phyloP scores from a whole-genome alignment of 768 basidiomycete genomes.

The Auriscalpium vulgare region DNA sequence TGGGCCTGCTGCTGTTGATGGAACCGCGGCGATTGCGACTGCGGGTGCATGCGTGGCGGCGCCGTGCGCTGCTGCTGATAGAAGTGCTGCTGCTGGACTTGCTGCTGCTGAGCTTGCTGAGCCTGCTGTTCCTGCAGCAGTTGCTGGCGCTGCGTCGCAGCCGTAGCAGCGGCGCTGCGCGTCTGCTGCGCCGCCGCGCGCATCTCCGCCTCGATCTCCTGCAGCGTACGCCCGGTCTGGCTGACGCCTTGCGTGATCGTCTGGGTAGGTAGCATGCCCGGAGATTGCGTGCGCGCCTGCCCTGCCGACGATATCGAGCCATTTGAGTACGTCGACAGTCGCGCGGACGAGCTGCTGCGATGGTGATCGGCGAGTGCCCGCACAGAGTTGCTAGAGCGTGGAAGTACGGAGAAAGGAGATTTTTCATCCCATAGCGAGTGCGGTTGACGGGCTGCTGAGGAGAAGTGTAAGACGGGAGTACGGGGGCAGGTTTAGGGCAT shows the following conservation, averaged over 20 bases:
- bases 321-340: constrained; percentile 6
- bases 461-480: constrained; percentile 25
- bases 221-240: constrained; percentile 40
- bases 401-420: constrained; percentile 64
- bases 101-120: constrained; percentile 10
- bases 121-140: constrained; percentile 26
- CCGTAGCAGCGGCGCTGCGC: constrained; percentile 19
- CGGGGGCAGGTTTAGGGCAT: constrained; percentile 14
- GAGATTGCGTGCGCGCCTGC: constrained; percentile 6
- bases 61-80: constrained; percentile 45
- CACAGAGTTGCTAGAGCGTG: constrained; percentile 23
- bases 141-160: constrained; percentile 33
- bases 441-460: constrained; percentile 40
- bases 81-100: constrained; percentile 25
- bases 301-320: constrained; percentile 11
- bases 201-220: constrained; percentile 85
- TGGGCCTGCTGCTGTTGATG: constrained; percentile 68
- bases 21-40: constrained; percentile 73
- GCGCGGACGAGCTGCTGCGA: constrained; percentile 17
- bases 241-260: constrained; percentile 18
- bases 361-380: constrained; percentile 19
- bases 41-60: constrained; percentile 66
- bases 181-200: constrained; percentile 40
- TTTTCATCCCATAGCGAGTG: constrained; percentile 81
- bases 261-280: constrained; percentile 17